Evolutionary conservation across 2,329 filamentous ascomycete genomes (phyloP), one percentile per base, ranked within the genome.

Genomic region (Beauveria caledonica): DNA sequence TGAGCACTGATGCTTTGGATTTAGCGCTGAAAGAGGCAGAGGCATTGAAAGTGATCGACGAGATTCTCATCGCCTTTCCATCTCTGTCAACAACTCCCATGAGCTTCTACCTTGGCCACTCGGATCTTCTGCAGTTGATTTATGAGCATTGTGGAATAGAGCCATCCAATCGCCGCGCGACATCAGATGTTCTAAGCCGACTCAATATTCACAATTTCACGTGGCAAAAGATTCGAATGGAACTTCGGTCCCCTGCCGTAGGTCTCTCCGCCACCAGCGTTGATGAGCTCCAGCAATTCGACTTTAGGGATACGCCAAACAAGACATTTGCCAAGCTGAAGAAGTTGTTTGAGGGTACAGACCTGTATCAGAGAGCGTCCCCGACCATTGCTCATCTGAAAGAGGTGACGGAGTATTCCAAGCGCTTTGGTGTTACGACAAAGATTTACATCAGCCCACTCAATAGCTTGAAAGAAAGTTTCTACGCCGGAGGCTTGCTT

Each of bases 91-190:
- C 84, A 0, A 81, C 82, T 2, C 83, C 86, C 27, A 91, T 97
- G 85, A 95, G 89, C 69, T 95, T 97, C 66, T 87, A 96, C 65
- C 73, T 99, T 40, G 94, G 94, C 53, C 94, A 99, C 70, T 90
- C 90, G 0, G 87, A 92, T 70, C 79, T 99, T 3, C 76, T 99
- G 11, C 87, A 93, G 59, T 80, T 91, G 21, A 88, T 97, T n/a
- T 90, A 97, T 71, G 90, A 96, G 58, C 89, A 89, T 68, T 97
- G 92, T 69, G 85, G 90, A 17, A 88, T 99, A 44, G 87, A 87
- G 42, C 71, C 79, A 7, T 78, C 83, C 3, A 85, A 88, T 57
- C 83, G 90, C 45, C 81, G 86, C 10, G 79, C 84, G 5, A 88
- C 91, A 0, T 93, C 95, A 61, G 91, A 96, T 63, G 83, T 88